These are phyloP conservation scores for Annulohypoxylon nitens DNA, from an alignment of 495 filamentous ascomycete genomes.

Conservation along the genomic window DNA sequence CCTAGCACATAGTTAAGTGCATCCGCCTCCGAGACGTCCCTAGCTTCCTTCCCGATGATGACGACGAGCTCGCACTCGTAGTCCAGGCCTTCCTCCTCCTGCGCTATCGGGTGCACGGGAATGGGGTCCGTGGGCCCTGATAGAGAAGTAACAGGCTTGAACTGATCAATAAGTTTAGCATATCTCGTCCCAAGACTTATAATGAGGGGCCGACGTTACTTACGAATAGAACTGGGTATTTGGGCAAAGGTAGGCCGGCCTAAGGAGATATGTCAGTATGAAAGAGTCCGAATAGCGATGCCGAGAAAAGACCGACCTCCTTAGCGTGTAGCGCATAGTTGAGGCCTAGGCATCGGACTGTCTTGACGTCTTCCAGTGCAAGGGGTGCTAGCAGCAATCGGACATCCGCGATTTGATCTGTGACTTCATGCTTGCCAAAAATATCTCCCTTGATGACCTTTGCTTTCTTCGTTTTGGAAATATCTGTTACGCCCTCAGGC, in stretches of 20 bases:
- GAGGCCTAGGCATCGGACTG: conserved; percentile 82
- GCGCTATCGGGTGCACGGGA: conserved; percentile 70
- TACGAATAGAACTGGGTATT: conserved; percentile 82
- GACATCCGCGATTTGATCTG: conserved; percentile 75
- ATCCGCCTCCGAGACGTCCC: conserved; percentile 72
- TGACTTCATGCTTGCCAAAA: conserved; percentile 77
- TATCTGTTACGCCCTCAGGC: conserved; percentile 73
- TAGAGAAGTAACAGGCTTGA: conserved; percentile 82
- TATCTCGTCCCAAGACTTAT: neutral
- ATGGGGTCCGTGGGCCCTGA: conserved; percentile 78
- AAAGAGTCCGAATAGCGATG: conserved; percentile 1
- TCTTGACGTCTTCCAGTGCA: conserved; percentile 74
- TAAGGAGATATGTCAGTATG: conserved; percentile 39
- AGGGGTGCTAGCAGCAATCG: conserved; percentile 76
- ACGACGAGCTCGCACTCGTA: conserved; percentile 89
- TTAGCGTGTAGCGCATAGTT: conserved; percentile 87
- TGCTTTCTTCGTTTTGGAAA: conserved; percentile 74
- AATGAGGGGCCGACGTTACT: conserved; percentile 40
- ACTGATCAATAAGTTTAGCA: conserved; percentile 55
- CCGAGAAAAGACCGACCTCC: conserved; percentile 61
- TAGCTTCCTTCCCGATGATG: conserved; percentile 79
- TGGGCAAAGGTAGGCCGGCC: conserved; percentile 78
- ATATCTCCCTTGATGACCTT: conserved; percentile 78
- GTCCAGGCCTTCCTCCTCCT: conserved; percentile 72
- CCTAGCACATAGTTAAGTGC: conserved; percentile 84